These are phyloP conservation scores for Yarrowia galli DNA, from an alignment of 1,139 yeast genomes.

Conservation along the genomic window DNA sequence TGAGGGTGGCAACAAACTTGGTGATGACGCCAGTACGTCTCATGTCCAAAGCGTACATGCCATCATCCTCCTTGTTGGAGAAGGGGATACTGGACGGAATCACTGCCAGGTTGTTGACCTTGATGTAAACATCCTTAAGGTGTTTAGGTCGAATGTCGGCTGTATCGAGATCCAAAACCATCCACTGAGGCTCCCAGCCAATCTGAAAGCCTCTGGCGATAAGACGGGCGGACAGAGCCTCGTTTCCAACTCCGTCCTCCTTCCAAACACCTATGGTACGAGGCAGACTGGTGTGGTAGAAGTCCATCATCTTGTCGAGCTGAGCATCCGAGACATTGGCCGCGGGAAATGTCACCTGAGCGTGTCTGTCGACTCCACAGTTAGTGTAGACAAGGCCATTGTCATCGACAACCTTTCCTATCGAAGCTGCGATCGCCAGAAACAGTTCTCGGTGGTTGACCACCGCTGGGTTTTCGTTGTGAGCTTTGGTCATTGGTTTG, in stretches of 20 bases:
- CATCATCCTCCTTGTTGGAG: conserved; percentile 11
- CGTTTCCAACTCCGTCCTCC: conserved; percentile 11
- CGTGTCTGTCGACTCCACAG: conserved; percentile 24
- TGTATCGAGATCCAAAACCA: not conserved
- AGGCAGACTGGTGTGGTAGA: not conserved
- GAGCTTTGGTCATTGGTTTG: not conserved
- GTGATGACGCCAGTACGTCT: conserved; percentile 1
- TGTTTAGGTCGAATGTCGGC: not conserved
- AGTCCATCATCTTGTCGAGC: conserved; percentile 25
- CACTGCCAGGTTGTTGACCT: conserved; percentile 9
- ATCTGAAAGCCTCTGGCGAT: conserved; percentile 10
- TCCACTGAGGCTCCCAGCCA: conserved; percentile 30
- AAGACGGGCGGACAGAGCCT: not conserved
- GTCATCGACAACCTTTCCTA: conserved; percentile 18
- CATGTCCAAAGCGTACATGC: conserved; percentile 15
- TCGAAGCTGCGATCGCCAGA: conserved; percentile 2
- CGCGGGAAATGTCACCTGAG: not conserved
- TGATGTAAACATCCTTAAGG: conserved; percentile 9
- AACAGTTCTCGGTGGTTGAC: conserved; percentile 12
- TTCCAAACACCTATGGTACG: conserved; percentile 22
- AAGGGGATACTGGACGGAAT: not conserved
- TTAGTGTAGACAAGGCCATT: conserved; percentile 9
- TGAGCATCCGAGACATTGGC: not conserved
- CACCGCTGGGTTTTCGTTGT: conserved; percentile 12
- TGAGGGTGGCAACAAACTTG: conserved; percentile 8